Percentiles rank a stretch among this genome's conserved stretches.
These are phyloP conservation scores for Podospora pseudoanserina DNA, from an alignment of 495 filamentous ascomycete species.

Conservation along the genomic window DNA sequence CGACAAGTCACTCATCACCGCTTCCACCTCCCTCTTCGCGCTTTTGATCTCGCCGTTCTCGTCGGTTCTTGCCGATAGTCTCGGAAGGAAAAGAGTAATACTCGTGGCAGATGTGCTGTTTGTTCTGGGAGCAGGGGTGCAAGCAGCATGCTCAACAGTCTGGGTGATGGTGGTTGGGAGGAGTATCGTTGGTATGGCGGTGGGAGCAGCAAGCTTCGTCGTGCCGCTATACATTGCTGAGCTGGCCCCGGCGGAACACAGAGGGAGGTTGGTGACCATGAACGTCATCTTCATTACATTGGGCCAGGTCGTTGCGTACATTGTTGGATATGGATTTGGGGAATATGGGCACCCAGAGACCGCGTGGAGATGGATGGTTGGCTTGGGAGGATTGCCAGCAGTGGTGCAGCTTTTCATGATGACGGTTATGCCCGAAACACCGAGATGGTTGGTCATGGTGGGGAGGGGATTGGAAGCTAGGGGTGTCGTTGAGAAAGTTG, in stretches of 20 bases:
- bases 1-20: conserved; percentile 82
- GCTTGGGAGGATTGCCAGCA: conserved; percentile 76
- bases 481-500: conserved; percentile 60
- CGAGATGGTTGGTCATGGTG: conserved; percentile 76
- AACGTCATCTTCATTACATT: conserved; percentile 76
- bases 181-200: conserved; percentile 73
- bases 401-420: conserved; percentile 64
- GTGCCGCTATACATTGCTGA: conserved; percentile 86
- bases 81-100: conserved; percentile 73
- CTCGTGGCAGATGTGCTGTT: conserved; percentile 79
- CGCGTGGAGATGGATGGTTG: conserved; percentile 90
- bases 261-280: conserved; percentile 76
- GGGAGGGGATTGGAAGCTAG: conserved; percentile 57
- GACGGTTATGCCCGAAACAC: conserved; percentile 73
- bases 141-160: conserved; percentile 63
- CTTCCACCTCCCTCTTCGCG: conserved; percentile 75
- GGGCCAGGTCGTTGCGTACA: conserved; percentile 83
- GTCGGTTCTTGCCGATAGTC: conserved; percentile 67
- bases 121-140: conserved; percentile 65
- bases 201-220: conserved; percentile 79
- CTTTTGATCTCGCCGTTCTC: conserved; percentile 73
- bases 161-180: conserved; percentile 73
- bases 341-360: conserved; percentile 42
- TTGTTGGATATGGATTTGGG: conserved; percentile 66
- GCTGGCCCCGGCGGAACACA: conserved; percentile 66